Evolutionary conservation across 495 filamentous ascomycete genomes (phyloP).

Genomic region (Chaetomidium leptoderma): DNA sequence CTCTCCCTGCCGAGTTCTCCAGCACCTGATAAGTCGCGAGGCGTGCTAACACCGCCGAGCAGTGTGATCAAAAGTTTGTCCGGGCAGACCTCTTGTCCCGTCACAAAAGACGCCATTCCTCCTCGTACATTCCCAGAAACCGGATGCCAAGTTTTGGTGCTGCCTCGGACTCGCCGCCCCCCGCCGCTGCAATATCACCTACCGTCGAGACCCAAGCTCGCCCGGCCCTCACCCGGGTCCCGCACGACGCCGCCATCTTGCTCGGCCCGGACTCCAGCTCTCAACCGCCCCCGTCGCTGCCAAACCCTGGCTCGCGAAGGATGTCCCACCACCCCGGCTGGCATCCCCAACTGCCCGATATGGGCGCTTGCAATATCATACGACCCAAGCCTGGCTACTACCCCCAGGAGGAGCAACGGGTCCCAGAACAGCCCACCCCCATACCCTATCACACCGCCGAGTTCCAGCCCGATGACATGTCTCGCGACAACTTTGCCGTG

Average conservation of each 20-base stretch:
- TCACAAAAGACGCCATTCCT: conserved; percentile 89
- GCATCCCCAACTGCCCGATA: conserved; percentile 37
- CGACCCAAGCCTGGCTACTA: conserved; percentile 45
- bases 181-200: conserved; percentile 26
- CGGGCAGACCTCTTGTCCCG: conserved; percentile 86
- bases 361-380: conserved; percentile 38
- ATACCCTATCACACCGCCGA: conserved; percentile 34
- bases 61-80: conserved; percentile 82
- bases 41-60: conserved; percentile 10
- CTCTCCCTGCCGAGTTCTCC: background rate
- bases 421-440: conserved; percentile 35
- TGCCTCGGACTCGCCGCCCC: conserved; percentile 27
- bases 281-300: conserved; percentile 26
- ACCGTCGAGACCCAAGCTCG: conserved; percentile 32
- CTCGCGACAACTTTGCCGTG: conserved; percentile 45
- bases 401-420: conserved; percentile 30
- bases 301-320: conserved; percentile 20
- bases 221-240: conserved; percentile 38
- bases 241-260: conserved; percentile 47
- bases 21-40: background rate
- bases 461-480: conserved; percentile 36
- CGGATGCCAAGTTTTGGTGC: conserved; percentile 71
- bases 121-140: conserved; percentile 84
- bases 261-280: conserved; percentile 41
- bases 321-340: conserved; percentile 27